phyloP scores from a whole-genome alignment of 129 eudicot species.

The Centella asiatica region DNA sequence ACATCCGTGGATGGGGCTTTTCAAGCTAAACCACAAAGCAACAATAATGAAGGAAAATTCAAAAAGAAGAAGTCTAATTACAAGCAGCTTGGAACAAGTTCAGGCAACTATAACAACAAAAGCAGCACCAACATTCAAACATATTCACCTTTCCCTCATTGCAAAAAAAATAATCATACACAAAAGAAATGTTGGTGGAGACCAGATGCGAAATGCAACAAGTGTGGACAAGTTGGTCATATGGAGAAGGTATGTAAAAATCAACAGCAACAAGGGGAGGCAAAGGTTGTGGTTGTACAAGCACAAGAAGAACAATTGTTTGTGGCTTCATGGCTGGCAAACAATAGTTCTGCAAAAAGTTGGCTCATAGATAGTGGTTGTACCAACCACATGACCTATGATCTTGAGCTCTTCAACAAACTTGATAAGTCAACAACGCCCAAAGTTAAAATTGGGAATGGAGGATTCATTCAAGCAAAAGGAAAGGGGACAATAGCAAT shows the following conservation, averaged over 20 bases:
- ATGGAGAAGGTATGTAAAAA: constrained; percentile 1
- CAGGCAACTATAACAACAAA: not conserved
- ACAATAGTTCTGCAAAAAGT: not conserved
- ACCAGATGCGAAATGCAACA: not conserved
- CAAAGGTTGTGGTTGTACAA: not conserved
- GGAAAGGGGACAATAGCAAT: constrained; percentile 15
- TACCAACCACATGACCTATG: constrained; percentile 18
- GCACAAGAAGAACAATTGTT: constrained; percentile 14
- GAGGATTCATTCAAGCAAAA: constrained; percentile 6
- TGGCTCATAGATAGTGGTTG: constrained; percentile 17
- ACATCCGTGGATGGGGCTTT: constrained; percentile 3
- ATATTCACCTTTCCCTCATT: constrained; percentile 3
- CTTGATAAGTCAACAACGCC: not conserved
- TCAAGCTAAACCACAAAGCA: not conserved
- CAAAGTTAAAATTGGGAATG: constrained; percentile 16
- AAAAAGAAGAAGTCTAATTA: not conserved
- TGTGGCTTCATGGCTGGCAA: constrained; percentile 9
- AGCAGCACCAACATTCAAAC: not conserved
- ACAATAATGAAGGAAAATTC: not conserved
- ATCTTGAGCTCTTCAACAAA: constrained; percentile 5
- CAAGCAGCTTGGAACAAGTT: not conserved
- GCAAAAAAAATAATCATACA: constrained; percentile 2
- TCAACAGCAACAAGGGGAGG: not conserved
- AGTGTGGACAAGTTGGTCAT: not conserved
- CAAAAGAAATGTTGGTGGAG: constrained; percentile 10